A percentile compares a stretch with the other conserved stretches of the same genome.
Conservation (phyloP, 1,284 basidiomycete genomes). For the Lignosus rhinocerotis region DNA sequence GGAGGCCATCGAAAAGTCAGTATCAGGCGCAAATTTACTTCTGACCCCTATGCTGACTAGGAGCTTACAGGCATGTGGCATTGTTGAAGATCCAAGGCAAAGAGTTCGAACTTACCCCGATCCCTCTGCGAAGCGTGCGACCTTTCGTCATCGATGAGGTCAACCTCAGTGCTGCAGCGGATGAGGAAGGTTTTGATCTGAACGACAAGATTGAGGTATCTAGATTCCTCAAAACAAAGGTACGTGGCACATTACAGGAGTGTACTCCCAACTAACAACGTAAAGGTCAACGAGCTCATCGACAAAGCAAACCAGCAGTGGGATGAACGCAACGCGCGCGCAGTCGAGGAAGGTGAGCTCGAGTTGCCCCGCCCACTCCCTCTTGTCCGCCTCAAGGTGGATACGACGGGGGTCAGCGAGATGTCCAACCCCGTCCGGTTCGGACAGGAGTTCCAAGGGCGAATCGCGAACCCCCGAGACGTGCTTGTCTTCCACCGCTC, state of each 20-base stretch:
- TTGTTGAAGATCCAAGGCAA: constrained; percentile 84
- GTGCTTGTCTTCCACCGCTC: constrained; percentile 88
- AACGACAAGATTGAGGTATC: constrained; percentile 80
- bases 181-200: constrained; percentile 74
- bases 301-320: constrained; percentile 75
- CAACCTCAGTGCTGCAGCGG: constrained; percentile 71
- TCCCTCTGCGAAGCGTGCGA: constrained; percentile 88
- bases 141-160: constrained; percentile 95
- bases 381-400: constrained; percentile 88
- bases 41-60: not conserved
- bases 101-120: constrained; percentile 83
- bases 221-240: constrained; percentile 76
- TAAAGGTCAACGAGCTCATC: constrained; percentile 82
- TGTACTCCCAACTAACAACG: not conserved
- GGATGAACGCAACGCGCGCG: constrained; percentile 74
- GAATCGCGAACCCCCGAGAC: constrained; percentile 93
- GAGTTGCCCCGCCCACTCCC: constrained; percentile 78
- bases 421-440: constrained; percentile 96
- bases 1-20: too few species aligned
- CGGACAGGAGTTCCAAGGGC: constrained; percentile 92
- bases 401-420: constrained; percentile 86
- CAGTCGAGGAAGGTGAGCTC: constrained; percentile 68
- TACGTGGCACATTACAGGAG: constrained; percentile 31
- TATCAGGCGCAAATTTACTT: not conserved
- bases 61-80: constrained; percentile 74